Conservation (phyloP, 75 land plant genomes). For the Azolla pinnata region DNA sequence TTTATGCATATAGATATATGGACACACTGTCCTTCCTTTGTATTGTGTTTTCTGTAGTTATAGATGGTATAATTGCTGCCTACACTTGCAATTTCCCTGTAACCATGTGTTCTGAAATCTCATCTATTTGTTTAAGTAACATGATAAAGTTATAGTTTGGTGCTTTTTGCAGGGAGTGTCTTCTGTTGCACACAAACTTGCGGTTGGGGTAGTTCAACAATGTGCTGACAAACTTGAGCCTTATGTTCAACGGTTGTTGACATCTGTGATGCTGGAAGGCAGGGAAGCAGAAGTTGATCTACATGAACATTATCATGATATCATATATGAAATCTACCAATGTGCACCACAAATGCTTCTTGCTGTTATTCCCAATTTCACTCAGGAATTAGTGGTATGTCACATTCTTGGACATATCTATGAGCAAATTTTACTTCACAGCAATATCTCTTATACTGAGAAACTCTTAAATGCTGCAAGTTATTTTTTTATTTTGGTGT, state of each 20-base stretch:
- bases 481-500: slow-evolving; percentile 6
- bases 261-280: slow-evolving; percentile 56
- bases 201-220: slow-evolving; percentile 52
- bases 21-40: no score
- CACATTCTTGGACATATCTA: no score
- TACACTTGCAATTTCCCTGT: neutral
- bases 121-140: neutral
- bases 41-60: no score
- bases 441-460: no score
- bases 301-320: slow-evolving; percentile 58
- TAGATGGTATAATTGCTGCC: neutral
- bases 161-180: slow-evolving; percentile 31
- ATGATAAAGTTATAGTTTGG: neutral
- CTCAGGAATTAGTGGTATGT: slow-evolving; percentile 75
- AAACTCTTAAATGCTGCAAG: no score
- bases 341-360: slow-evolving; percentile 74
- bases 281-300: slow-evolving; percentile 38
- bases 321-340: slow-evolving; percentile 55
- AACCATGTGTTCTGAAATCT: neutral
- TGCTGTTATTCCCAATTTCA: slow-evolving; percentile 62
- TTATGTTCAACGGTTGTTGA: slow-evolving; percentile 45
- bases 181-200: slow-evolving; percentile 59
- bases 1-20: no score
- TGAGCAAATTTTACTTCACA: no score
- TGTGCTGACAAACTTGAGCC: slow-evolving; percentile 60